Evolutionary conservation across 208 protist genomes (phyloP).

Genomic region (Jaenimonas drosophilae): DNA sequence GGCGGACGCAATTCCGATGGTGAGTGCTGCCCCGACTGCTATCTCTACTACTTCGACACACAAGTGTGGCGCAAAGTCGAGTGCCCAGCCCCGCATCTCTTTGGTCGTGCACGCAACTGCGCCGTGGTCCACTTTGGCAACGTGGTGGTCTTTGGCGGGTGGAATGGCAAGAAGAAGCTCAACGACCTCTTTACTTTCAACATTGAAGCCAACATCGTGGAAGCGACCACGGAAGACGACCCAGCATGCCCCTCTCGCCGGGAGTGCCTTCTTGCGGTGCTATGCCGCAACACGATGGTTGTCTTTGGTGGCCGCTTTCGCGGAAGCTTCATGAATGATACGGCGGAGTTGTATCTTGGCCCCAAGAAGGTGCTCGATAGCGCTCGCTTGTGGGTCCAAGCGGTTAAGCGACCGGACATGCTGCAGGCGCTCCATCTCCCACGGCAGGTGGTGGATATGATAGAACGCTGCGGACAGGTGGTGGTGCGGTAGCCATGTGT

Average conservation of each 20-base stretch:
- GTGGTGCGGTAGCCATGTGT: too few relatives aligned
- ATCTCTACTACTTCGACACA: slow-evolving; percentile 76
- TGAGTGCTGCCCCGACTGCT: slow-evolving; percentile 81
- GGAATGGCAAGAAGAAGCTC: slow-evolving; percentile 84
- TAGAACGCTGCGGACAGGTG: too few relatives aligned
- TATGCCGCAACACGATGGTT: slow-evolving; percentile 82
- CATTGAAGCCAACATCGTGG: slow-evolving; percentile 65
- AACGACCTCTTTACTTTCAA: slow-evolving; percentile 83
- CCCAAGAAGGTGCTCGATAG: slow-evolving; percentile 36
- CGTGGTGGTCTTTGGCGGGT: slow-evolving; percentile 81
- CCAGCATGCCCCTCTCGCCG: slow-evolving; percentile 61
- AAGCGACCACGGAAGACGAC: slow-evolving; percentile 45
- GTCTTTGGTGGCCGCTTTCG: slow-evolving; percentile 86
- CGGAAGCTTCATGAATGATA: slow-evolving; percentile 80
- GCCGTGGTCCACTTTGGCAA: slow-evolving; percentile 72
- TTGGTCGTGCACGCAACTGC: slow-evolving; percentile 80
- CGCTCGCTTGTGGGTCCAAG: slow-evolving; percentile 44
- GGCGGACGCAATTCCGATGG: slow-evolving; percentile 65
- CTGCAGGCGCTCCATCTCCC: slow-evolving; percentile 27
- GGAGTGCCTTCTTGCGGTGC: slow-evolving; percentile 79
- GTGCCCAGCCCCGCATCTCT: slow-evolving; percentile 19
- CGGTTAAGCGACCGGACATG: slow-evolving; percentile 12
- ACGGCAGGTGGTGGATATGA: slow-evolving; percentile 13
- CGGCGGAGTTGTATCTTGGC: slow-evolving; percentile 58
- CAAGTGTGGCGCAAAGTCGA: slow-evolving; percentile 55